Base-by-base conservation (phyloP, 129 eudicot genomes). In the Chrysanthemum seticuspe region DNA sequence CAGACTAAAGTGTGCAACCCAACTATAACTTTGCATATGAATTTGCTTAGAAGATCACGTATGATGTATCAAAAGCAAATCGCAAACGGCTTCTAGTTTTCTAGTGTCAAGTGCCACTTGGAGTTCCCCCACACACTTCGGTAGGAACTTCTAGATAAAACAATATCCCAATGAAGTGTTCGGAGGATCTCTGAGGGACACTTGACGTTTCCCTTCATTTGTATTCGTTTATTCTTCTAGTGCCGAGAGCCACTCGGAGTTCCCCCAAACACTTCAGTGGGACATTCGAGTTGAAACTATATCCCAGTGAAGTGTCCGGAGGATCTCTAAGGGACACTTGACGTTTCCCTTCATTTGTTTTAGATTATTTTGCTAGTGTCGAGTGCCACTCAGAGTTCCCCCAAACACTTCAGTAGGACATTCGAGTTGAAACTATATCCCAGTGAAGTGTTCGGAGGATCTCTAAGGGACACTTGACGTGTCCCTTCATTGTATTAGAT, bases 41-140 rank as follows among this genome's bases (percentile, higher is more conserved):
- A 0, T 34, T 3, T 34, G 4, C 40, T 3, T 34, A 34, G 5
- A 34, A 34, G 40, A 29, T 34, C 0, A 34, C 40, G 4, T 34
- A 34, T 34, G 5, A 34, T 34, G 40, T 34, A 34, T 5, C 40
- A 34, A 34, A 34, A 34, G 40, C 6, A 34, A 29, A 29, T 29
- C 34, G 4, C 34, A 34, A 34, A 3, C 40, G 40, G 5, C 40
- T 34, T 34, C 40, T 34, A 34, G 40, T 9, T 10, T 10, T 13
- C 56, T 5, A 13, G 13, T 51, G 56, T 51, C 3, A 51, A 51
- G 15, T 51, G 56, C n/a, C 56, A 51, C 56, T 51, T 0, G 56
- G 15, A 51, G 56, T 51, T 51, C 56, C 78, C 71, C 72, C 65
- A 74, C 53, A 74, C 72, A 74, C 72, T 74, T 65, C 71, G 64